phyloP scores from a whole-genome alignment of 257 asterid species.

The Petrea volubilis region DNA sequence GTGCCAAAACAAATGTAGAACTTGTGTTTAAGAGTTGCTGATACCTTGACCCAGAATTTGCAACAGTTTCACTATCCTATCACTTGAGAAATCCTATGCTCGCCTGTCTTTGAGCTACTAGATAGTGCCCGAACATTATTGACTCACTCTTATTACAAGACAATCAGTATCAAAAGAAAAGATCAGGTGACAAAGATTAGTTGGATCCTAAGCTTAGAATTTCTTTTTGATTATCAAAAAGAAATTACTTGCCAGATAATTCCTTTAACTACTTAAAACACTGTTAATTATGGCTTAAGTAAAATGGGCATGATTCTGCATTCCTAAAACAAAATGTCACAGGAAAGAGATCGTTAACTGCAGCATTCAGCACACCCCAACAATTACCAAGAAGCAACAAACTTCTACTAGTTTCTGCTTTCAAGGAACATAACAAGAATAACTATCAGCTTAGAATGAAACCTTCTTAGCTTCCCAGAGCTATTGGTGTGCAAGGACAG shows the following conservation, averaged over 20 bases:
- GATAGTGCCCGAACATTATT: not conserved
- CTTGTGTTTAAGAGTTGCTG: not conserved
- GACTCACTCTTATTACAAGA: not conserved
- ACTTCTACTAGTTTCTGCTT: constrained; percentile 8
- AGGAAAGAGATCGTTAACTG: not conserved
- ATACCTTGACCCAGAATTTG: not conserved
- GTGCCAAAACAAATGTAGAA: not conserved
- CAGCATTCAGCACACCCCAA: not conserved
- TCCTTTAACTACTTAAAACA: not conserved
- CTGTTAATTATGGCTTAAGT: not conserved
- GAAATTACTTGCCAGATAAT: not conserved
- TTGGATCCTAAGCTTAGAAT: not conserved
- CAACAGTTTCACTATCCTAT: not conserved
- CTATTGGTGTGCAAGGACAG: constrained; percentile 61
- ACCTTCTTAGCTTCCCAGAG: constrained; percentile 47
- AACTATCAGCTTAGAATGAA: constrained; percentile 19
- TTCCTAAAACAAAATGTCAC: not conserved
- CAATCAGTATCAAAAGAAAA: not conserved
- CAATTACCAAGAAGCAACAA: not conserved
- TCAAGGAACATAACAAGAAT: not conserved
- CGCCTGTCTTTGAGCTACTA: not conserved
- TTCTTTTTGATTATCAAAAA: not conserved
- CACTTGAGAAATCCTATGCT: not conserved
- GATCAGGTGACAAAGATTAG: not conserved
- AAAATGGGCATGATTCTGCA: not conserved